phyloP scores from a whole-genome alignment of 495 filamentous ascomycete genomes.

The Pyronema domesticum region DNA sequence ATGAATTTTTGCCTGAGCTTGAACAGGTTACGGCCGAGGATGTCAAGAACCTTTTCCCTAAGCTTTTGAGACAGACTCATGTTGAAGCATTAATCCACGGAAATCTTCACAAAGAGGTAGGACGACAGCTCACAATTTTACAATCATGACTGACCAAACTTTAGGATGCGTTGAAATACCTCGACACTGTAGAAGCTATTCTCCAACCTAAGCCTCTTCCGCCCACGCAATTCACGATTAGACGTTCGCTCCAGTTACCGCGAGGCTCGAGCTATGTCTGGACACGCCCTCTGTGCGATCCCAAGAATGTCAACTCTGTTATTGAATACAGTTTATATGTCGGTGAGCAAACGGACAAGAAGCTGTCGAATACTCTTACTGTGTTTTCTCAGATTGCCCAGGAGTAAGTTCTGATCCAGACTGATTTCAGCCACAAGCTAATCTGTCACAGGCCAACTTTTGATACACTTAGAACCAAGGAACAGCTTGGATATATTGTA shows the following conservation, averaged over 20 bases:
- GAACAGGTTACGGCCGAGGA: slow-evolving; percentile 54
- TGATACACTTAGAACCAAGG: slow-evolving; percentile 85
- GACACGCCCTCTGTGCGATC: slow-evolving; percentile 60
- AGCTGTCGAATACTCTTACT: slow-evolving; percentile 53
- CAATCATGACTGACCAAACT: background rate
- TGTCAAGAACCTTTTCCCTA: slow-evolving; percentile 58
- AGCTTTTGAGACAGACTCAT: slow-evolving; percentile 65
- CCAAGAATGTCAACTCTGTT: slow-evolving; percentile 88
- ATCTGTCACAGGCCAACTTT: slow-evolving; percentile 43
- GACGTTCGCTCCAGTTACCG: slow-evolving; percentile 59
- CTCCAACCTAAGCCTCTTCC: slow-evolving; percentile 62
- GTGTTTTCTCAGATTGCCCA: slow-evolving; percentile 82
- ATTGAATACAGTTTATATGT: slow-evolving; percentile 81
- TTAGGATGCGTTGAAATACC: slow-evolving; percentile 65
- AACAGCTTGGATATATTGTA: slow-evolving; percentile 94
- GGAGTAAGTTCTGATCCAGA: slow-evolving; percentile 31
- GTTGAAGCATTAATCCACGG: slow-evolving; percentile 81
- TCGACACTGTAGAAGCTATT: slow-evolving; percentile 59
- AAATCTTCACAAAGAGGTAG: slow-evolving; percentile 72
- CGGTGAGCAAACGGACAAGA: slow-evolving; percentile 50
- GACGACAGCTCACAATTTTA: background rate
- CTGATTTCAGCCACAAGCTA: slow-evolving; percentile 3
- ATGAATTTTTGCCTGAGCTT: slow-evolving; percentile 64
- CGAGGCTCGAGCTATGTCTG: slow-evolving; percentile 69
- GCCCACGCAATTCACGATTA: slow-evolving; percentile 59